These are phyloP conservation scores for Calcarisporium arbuscula DNA, from an alignment of 2,329 filamentous ascomycete species.

Conservation along the genomic window DNA sequence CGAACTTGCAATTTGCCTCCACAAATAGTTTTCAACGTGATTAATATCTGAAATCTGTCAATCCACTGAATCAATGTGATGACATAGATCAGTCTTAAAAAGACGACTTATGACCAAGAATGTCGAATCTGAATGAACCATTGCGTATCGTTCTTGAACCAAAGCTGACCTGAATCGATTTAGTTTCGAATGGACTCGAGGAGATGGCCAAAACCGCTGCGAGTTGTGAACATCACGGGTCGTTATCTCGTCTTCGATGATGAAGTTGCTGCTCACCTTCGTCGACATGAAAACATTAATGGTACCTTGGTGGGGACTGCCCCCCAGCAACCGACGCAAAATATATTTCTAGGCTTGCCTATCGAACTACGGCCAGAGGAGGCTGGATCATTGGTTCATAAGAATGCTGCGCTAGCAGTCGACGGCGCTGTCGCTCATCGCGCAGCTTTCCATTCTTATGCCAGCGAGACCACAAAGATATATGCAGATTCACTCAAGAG, in stretches of 20 bases:
- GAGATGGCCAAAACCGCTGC: conserved; percentile 42
- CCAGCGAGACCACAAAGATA: conserved; percentile 48
- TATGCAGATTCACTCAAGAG: conserved; percentile 55
- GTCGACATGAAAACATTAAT: conserved; percentile 75
- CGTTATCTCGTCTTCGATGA: conserved; percentile 89
- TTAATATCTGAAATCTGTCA: conserved; percentile 53
- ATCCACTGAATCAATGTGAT: conserved; percentile 48
- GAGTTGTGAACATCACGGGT: conserved; percentile 73
- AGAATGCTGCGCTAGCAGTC: conserved; percentile 69
- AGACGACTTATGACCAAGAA: conserved; percentile 35
- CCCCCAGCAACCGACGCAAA: conserved; percentile 90
- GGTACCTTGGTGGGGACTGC: conserved; percentile 82
- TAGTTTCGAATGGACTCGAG: conserved; percentile 4
- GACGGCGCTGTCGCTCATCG: conserved; percentile 72
- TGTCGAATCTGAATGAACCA: not conserved
- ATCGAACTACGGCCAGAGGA: conserved; percentile 90
- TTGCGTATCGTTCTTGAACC: not conserved
- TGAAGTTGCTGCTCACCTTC: conserved; percentile 69
- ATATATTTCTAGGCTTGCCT: conserved; percentile 84
- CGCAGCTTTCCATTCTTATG: conserved; percentile 51
- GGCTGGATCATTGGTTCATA: conserved; percentile 71
- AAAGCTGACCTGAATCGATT: not conserved
- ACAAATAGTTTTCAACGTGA: conserved; percentile 29
- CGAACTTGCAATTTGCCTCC: not conserved
- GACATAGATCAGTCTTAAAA: conserved; percentile 37